Base-by-base conservation (phyloP, 2,329 filamentous ascomycete genomes). In the Tolypocladium pustulatum region DNA sequence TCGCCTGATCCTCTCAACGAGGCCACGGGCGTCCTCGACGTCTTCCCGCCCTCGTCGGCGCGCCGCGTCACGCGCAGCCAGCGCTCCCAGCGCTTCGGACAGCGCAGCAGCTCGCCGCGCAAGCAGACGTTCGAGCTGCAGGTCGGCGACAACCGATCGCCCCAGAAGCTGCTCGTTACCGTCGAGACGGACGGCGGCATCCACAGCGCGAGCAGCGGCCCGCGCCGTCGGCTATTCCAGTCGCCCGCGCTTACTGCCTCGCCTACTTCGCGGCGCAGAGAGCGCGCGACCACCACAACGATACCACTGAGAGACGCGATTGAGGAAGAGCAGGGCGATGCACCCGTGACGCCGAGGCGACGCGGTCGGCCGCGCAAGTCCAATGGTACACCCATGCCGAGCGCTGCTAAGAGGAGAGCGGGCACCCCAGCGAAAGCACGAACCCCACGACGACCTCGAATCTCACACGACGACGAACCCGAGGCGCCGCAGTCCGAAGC, bases 51-150 rank as follows among this genome's bases (percentile, higher is more conserved):
- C 17, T 71, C 73, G 38, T 65, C 71, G 38, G 69, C 72, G 52
- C 72, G 72, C 54, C 76, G 75, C 65, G 69, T 77, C 59, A 76
- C 79, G 22, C 75, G 74, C 46, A 80, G 75, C 64, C 74, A 76
- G 53, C 70, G 71, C 22, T 72, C 75, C 15, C 68, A 69, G 60
- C 68, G 71, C 34, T 73, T 77, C 61, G 60, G n/a, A n/a, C 71
- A 27, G 70, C 76, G 37, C 66, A 75, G 58, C 41, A 60, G 61
- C 20, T 83, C 81, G 49, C 81, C 82, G 43, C 73, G 80, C 55
- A 84, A 82, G 70, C 81, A 78, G 65, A 82, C 74, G 52, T 83
- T 83, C 61, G 77, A 82, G 67, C 76, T 84, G 38, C 79, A 83
- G 62, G 79, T 81, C 32, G 81, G 81, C 54, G 72, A 79, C 63